Evolutionary conservation across 352 stramenopile species (phyloP), one percentile per base, ranked within the genome.

Genomic region (Globisporangium nunn): DNA sequence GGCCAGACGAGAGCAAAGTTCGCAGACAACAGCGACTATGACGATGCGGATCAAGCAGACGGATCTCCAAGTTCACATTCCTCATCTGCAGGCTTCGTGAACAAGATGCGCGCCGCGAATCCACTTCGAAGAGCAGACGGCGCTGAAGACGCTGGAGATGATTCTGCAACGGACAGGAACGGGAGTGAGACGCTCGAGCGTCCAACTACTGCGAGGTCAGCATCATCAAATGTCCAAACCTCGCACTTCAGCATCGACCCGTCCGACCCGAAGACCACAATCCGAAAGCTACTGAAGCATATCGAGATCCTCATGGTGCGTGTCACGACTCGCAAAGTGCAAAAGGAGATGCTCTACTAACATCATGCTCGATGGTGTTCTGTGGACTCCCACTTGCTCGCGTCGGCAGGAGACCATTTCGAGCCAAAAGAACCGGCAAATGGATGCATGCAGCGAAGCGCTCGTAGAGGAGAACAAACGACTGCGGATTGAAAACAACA

Each of bases 401-500:
- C 6, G 35, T 29, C 18, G 37, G 12, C 54, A 86, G 74, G 75
- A 88, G 69, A 84, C 65, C 10, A 54, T 89, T 8, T 63, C 64
- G 15, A 78, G 56, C 46, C 77, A 83, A 55, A 88, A 85, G 63
- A 80, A 71, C 10, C 68, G 64, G 8, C 66, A 78, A 48, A 53
- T 82, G 6, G 72, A 88, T 48, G 58, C 68, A n/a, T 70, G 74
- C n/a, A 71, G 74, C 7, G 57, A 74, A 4, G 63, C 66, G 10
- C 67, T 93, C 14, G 28, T 85, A 28, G 76, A 81, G 41, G 83
- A 91, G 31, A 91, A 81, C 50, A 71, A 67, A 29, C 74, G 73
- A 7, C 59, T 93, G 12, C 77, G 80, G 61, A 85, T 84, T 7
- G 83, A 93, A 50, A 90, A 89, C 71, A 90, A 90, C 68, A 93